Evolutionary conservation across 768 basidiomycete genomes (phyloP).

Genomic region (Jaapia argillacea): DNA sequence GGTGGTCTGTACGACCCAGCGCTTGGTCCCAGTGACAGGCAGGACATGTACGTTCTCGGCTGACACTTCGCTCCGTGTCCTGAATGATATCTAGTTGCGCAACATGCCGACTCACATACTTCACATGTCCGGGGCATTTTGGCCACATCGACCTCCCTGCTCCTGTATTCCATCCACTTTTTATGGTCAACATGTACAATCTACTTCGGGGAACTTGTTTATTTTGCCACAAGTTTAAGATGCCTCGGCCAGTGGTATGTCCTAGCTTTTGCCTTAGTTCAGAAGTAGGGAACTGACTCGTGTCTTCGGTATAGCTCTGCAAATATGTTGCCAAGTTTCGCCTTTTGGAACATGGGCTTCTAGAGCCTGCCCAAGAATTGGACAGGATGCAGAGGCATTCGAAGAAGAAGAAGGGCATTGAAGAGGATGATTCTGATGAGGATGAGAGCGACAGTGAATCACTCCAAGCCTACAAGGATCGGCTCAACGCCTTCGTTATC

Average conservation of each 20-base stretch:
- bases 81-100: constrained; percentile 52
- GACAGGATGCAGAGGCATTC: constrained; percentile 52
- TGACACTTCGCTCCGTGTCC: constrained; percentile 1
- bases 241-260: constrained; percentile 60
- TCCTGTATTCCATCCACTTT: constrained; percentile 94
- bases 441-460: constrained; percentile 45
- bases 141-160: constrained; percentile 95
- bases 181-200: constrained; percentile 86
- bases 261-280: background rate
- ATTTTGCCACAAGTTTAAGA: constrained; percentile 91
- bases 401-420: constrained; percentile 19
- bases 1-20: constrained; percentile 95
- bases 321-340: constrained; percentile 84
- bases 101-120: constrained; percentile 89
- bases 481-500: constrained; percentile 58
- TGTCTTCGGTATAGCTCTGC: too few species aligned
- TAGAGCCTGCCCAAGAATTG: constrained; percentile 70
- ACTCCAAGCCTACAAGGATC: constrained; percentile 45
- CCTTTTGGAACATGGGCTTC: constrained; percentile 80
- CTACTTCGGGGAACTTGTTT: constrained; percentile 82
- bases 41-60: constrained; percentile 70
- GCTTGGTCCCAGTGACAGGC: constrained; percentile 79
- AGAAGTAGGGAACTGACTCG: constrained; percentile 1
- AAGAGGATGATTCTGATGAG: constrained; percentile 32
- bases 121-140: constrained; percentile 94